These are phyloP conservation scores for Ottelia alismoides DNA, from an alignment of 106 monocot genomes.

Conservation along the genomic window DNA sequence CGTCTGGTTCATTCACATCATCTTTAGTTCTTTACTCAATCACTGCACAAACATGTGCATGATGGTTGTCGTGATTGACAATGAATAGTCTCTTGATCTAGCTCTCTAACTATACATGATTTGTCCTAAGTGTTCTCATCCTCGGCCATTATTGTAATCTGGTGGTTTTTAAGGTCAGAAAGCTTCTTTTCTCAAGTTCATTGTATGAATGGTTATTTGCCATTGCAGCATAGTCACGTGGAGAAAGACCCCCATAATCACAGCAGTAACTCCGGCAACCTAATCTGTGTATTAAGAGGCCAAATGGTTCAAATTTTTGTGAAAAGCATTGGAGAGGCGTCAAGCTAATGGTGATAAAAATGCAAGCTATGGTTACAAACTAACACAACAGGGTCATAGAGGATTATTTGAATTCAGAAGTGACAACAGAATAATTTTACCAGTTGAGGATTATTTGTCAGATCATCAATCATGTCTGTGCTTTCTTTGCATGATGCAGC, in stretches of 20 bases:
- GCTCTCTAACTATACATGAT: constrained; percentile 4
- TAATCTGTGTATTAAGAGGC: constrained; percentile 15
- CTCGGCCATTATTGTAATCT: constrained; percentile 17
- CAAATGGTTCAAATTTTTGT: too few species aligned
- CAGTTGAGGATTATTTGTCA: constrained; percentile 91
- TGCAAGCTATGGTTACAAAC: too few species aligned
- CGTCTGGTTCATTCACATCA: not conserved
- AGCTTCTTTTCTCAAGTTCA: constrained; percentile 23
- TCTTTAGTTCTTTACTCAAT: too few species aligned
- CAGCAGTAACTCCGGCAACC: constrained; percentile 20
- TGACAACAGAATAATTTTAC: constrained; percentile 21
- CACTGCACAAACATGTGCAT: constrained; percentile 3
- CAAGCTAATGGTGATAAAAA: too few species aligned
- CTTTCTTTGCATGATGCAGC: constrained; percentile 69
- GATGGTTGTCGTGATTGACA: not conserved
- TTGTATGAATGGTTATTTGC: constrained; percentile 31
- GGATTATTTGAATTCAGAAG: too few species aligned
- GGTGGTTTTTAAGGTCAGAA: constrained; percentile 16
- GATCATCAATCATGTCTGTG: constrained; percentile 73
- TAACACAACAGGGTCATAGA: too few species aligned
- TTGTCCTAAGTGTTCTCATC: constrained; percentile 9
- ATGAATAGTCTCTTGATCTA: constrained; percentile 2
- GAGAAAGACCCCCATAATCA: constrained; percentile 23
- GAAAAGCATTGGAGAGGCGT: too few species aligned
- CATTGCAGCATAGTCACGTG: constrained; percentile 26